These are phyloP conservation scores for Gossypium stocksii DNA, from an alignment of 345 rosid species.

Conservation along the genomic window DNA sequence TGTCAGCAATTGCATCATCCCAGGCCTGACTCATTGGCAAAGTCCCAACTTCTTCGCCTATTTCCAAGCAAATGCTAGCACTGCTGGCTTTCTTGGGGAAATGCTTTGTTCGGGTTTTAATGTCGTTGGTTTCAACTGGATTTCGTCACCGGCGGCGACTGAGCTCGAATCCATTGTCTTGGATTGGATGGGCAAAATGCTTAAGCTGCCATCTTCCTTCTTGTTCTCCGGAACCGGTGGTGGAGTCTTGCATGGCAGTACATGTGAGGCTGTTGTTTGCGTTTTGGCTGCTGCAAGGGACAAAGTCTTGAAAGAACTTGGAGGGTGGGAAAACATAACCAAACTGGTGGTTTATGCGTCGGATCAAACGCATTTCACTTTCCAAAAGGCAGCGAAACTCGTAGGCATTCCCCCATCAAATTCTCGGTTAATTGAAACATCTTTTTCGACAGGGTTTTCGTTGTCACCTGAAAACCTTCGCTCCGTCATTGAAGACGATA, in stretches of 20 bases:
- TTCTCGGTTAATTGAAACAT: slow-evolving; percentile 18
- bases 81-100: slow-evolving; percentile 27
- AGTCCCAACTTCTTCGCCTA: slow-evolving; percentile 30
- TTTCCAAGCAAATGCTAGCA: slow-evolving; percentile 28
- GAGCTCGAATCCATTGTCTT: slow-evolving; percentile 29
- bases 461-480: not conserved
- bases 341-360: slow-evolving; percentile 24
- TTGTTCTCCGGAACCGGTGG: not conserved
- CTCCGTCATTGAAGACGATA: slow-evolving; percentile 15
- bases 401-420: slow-evolving; percentile 24
- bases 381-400: slow-evolving; percentile 9
- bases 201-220: slow-evolving; percentile 19
- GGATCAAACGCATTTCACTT: not conserved
- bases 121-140: slow-evolving; percentile 31
- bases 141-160: slow-evolving; percentile 22
- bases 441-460: slow-evolving; percentile 20
- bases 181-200: slow-evolving; percentile 29
- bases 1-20: slow-evolving; percentile 6
- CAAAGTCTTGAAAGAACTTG: not conserved
- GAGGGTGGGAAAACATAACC: slow-evolving; percentile 7
- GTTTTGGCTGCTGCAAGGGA: not conserved
- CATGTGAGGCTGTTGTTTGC: not conserved
- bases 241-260: slow-evolving; percentile 4
- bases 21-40: slow-evolving; percentile 36
- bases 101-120: slow-evolving; percentile 24